A percentile compares a stretch with the other conserved stretches of the same genome.
These are phyloP conservation scores for Dipodascus albidus DNA, from an alignment of 805 yeast genomes.

Conservation along the genomic window DNA sequence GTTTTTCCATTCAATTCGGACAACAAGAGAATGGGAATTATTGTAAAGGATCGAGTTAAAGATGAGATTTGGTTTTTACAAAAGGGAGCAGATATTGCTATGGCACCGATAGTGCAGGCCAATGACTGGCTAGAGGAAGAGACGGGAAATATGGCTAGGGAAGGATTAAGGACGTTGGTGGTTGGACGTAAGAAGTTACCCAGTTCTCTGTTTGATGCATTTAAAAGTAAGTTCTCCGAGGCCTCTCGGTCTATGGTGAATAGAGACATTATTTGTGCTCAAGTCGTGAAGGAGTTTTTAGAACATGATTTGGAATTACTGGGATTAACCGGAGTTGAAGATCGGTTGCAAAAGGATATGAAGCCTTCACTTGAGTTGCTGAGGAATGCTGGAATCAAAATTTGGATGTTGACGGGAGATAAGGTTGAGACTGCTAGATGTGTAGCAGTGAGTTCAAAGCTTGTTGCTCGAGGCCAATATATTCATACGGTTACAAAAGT, in stretches of 20 bases:
- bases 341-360: constrained; percentile 82
- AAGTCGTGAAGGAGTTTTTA: constrained; percentile 52
- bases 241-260: constrained; percentile 72
- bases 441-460: constrained; percentile 90
- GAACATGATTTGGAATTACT: constrained; percentile 77
- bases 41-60: constrained; percentile 49
- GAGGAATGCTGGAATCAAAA: constrained; percentile 92
- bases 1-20: constrained; percentile 94
- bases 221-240: constrained; percentile 49
- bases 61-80: constrained; percentile 76
- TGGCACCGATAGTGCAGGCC: constrained; percentile 68
- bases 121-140: constrained; percentile 98
- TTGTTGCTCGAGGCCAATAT: constrained; percentile 87
- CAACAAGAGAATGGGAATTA: constrained; percentile 90
- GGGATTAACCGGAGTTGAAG: constrained; percentile 97
- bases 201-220: constrained; percentile 43
- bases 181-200: constrained; percentile 74
- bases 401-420: constrained; percentile 99
- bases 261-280: constrained; percentile 66
- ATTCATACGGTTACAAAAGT: constrained; percentile 76
- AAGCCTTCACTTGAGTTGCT: constrained; percentile 84
- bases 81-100: constrained; percentile 96
- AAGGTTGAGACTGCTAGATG: constrained; percentile 97
- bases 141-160: constrained; percentile 95
- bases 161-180: constrained; percentile 90